Evolutionary conservation across 2,329 filamentous ascomycete genomes (phyloP).

Genomic region (Tolypocladium amazonense): DNA sequence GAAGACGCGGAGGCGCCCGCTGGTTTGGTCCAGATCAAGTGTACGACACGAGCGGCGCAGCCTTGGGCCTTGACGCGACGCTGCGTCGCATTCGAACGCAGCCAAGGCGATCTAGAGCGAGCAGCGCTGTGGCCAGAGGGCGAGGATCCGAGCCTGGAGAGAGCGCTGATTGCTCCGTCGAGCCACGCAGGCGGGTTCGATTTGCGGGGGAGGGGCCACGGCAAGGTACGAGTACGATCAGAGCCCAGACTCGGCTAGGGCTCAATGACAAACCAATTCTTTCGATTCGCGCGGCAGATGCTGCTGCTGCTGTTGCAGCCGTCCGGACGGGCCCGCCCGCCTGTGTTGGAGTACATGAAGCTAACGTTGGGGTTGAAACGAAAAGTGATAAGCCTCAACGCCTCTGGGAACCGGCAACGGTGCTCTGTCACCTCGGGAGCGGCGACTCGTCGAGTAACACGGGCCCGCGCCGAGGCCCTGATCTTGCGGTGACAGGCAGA

Average conservation of each 20-base stretch:
- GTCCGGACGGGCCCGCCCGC: background rate
- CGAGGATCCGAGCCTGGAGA: background rate
- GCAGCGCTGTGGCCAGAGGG: background rate
- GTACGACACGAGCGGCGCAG: background rate
- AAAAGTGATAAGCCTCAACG: background rate
- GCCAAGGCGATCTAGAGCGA: background rate
- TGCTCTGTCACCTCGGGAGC: background rate
- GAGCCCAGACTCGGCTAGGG: background rate
- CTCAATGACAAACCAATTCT: background rate
- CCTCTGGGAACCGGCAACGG: background rate
- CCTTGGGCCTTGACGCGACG: background rate
- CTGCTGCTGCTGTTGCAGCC: background rate
- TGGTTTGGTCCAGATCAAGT: background rate
- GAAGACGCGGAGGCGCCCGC: background rate
- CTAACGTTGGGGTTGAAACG: background rate
- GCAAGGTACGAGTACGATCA: background rate
- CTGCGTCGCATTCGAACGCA: background rate
- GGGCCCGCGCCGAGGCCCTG: background rate
- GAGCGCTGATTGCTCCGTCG: too few relatives aligned
- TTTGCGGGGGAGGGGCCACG: background rate
- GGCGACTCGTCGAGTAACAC: too few relatives aligned
- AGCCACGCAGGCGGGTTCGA: background rate
- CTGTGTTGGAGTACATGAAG: background rate
- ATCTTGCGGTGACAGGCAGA: background rate
- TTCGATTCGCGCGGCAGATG: background rate